A percentile compares a stretch with the other conserved stretches of the same genome.
Conservation (phyloP, 2,329 filamentous ascomycete genomes). For the Colletotrichum sp. region DNA sequence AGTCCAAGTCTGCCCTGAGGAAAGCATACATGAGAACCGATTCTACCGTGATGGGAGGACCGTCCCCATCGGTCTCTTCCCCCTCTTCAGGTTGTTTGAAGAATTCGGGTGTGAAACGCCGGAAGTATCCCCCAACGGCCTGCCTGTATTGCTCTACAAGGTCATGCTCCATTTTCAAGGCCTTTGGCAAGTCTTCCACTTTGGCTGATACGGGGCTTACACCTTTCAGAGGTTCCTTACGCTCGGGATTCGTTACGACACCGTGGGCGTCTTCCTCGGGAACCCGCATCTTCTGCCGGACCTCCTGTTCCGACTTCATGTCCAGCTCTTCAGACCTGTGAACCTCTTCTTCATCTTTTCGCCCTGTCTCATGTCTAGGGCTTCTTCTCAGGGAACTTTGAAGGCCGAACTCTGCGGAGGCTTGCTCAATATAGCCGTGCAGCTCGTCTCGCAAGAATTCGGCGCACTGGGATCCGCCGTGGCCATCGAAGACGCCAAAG, state of each 20-base stretch:
- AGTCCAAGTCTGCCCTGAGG: constrained; percentile 91
- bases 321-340: constrained; percentile 43
- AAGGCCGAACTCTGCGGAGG: constrained; percentile 77
- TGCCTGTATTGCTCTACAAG: constrained; percentile 81
- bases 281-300: constrained; percentile 40
- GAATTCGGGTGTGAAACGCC: constrained; percentile 82
- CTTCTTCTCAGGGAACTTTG: constrained; percentile 72
- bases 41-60: constrained; percentile 66
- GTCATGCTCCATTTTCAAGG: constrained; percentile 70
- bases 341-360: constrained; percentile 32
- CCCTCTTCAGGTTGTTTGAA: constrained; percentile 56
- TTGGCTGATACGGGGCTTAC: constrained; percentile 52
- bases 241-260: constrained; percentile 39
- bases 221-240: constrained; percentile 40
- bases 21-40: constrained; percentile 91
- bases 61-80: constrained; percentile 17
- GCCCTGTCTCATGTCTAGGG: constrained; percentile 27
- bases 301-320: constrained; percentile 55
- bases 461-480: constrained; percentile 89
- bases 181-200: constrained; percentile 61
- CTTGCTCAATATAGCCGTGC: constrained; percentile 87
- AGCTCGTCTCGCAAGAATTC: constrained; percentile 84
- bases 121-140: constrained; percentile 92
- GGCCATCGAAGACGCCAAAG: constrained; percentile 95
- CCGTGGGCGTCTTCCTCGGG: constrained; percentile 34